Evolutionary conservation across 177 flowering plant genomes (phyloP), one percentile per base, ranked within the genome.

Genomic region (Vitis hybrid): DNA sequence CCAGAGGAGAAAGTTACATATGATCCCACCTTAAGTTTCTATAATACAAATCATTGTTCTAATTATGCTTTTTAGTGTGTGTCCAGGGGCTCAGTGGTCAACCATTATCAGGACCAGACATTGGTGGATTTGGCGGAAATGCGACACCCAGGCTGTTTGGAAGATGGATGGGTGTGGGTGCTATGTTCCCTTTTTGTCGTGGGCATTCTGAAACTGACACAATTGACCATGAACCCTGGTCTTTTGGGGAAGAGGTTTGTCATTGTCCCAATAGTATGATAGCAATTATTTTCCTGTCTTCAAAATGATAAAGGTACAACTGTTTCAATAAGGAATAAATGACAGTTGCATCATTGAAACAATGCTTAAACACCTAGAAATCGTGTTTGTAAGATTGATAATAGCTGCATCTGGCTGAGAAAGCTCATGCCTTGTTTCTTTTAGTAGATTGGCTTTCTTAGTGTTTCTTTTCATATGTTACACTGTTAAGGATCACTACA

Each of bases 211-310:
- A 89, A 80, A 50, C 52, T 32, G 85, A 72, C 56, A 92, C 97
- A 12, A 59, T n/a, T 76, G 89, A 87, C 75, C 97, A 92, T 77
- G 98, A 94, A 71, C 98, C 98, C 9, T 94, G 98, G 98, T 87
- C 97, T 51, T 94, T 94, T 74, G 98, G 98, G 13, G 82, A 83
- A 81, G 94, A 92, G 98, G 97, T 93, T 72, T 64, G 76, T 69
- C 59, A 49, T 66, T 9, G 14, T 60, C 32, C 39, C 52, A 19
- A 4, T 62, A 21, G 34, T 6, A 54, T 56, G 4, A 65, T 1
- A 26, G 19, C 26, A n/a, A 56, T 13, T 9, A 21, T 2, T 74
- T 48, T 26, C 5, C 64, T 51, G 11, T 50, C 34, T 74, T 56
- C 45, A 11, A 23, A 52, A 1, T 39, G 45, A 39, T 39, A 39